These are phyloP conservation scores for Ganoderma sinense DNA, from an alignment of 1,284 basidiomycete genomes.

Conservation along the genomic window DNA sequence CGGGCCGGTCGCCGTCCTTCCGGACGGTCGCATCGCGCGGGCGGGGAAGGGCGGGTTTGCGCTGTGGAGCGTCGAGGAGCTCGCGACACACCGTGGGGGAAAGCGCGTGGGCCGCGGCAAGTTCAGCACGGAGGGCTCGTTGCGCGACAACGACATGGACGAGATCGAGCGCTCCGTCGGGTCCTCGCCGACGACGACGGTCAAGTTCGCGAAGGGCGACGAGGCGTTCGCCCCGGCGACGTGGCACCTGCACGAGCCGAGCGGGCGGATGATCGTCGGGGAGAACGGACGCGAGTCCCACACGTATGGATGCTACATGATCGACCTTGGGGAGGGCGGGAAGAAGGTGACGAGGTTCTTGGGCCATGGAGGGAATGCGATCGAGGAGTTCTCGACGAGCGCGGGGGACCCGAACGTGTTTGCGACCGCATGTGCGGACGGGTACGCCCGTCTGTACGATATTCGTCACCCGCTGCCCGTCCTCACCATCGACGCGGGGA, in stretches of 20 bases:
- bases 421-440: slow-evolving; percentile 44
- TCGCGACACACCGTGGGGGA: slow-evolving; percentile 38
- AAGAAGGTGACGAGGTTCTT: slow-evolving; percentile 43
- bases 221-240: slow-evolving; percentile 29
- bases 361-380: slow-evolving; percentile 44
- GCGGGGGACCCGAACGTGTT: slow-evolving; percentile 45
- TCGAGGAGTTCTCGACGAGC: slow-evolving; percentile 43
- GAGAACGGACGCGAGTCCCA: slow-evolving; percentile 25
- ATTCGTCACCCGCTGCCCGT: slow-evolving; percentile 38
- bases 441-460: slow-evolving; percentile 48
- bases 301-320: slow-evolving; percentile 35
- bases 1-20: slow-evolving; percentile 40
- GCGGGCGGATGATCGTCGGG: slow-evolving; percentile 39
- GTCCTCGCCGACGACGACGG: slow-evolving; percentile 31
- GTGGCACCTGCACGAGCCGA: slow-evolving; percentile 42
- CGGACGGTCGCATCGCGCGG: slow-evolving; percentile 37
- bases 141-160: slow-evolving; percentile 37
- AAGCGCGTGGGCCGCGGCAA: slow-evolving; percentile 19
- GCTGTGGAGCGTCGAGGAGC: slow-evolving; percentile 43
- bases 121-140: slow-evolving; percentile 30
- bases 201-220: slow-evolving; percentile 31
- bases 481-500: slow-evolving; percentile 34
- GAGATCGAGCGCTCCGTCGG: slow-evolving; percentile 45
- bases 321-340: slow-evolving; percentile 44
- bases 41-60: slow-evolving; percentile 40